Base-by-base conservation (phyloP, 2,329 filamentous ascomycete genomes). In the Beauveria varroae region DNA sequence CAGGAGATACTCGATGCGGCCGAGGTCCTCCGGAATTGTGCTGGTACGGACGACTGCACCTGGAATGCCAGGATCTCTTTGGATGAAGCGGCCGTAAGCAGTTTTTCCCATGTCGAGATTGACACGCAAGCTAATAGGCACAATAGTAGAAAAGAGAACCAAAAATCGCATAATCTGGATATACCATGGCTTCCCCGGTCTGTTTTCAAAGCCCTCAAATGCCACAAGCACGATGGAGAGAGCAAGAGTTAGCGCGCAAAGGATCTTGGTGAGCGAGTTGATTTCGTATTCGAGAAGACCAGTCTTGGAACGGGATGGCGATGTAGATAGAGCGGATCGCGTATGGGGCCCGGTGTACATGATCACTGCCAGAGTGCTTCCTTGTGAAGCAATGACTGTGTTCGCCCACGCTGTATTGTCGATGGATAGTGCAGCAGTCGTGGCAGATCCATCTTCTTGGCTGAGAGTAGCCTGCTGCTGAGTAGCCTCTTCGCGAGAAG, bases 321-420 rank as follows among this genome's bases (percentile, higher is more conserved):
- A 90, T 6, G 95, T 99, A 0, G 95, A 98, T 40, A 99, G 81
- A 6, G 95, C 93, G 28, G 96, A 96, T 62, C 96, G 86, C 2
- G 95, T 99, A 73, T 99, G 91, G 0, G 91, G 87, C 0, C 95
- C 96, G 4, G 95, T 98, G 73, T 99, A 99, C 64, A 99, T 82
- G 56, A 99, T 90, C 1, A 93, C 91, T 2, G 93, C 93, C 62
- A 96, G 80, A 0, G 95, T 95, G 4, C 85, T 90, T 1, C 90
- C 93, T 71, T 93, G 95, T 1, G 93, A 98, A 1, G 95, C 95
- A 63, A 99, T 89, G 26, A 99, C 90, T 0, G 95, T 99, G 71
- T 98, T 99, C 20, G 93, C 93, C 95, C 96, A 99, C 10, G 96
- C 95, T 8, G 95, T 98, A 70, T 99, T 97, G 74, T 99, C 95